Percentiles rank a stretch among this genome's conserved stretches.
These are phyloP conservation scores for Albatrellus ellisii DNA, from an alignment of 768 basidiomycete species.

Conservation along the genomic window DNA sequence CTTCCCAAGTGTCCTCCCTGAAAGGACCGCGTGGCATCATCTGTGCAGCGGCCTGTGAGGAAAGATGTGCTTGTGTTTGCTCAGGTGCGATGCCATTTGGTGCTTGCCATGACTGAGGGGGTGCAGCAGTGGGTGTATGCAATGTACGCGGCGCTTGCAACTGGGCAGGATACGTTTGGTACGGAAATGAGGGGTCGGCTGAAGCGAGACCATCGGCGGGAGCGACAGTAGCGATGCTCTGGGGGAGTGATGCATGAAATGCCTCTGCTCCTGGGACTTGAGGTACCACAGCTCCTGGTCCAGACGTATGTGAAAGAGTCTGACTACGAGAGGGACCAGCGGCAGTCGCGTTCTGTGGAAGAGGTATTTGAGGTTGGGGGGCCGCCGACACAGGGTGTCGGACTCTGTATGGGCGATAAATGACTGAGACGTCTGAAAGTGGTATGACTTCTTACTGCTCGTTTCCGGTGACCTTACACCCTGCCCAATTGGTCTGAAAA, in stretches of 20 bases:
- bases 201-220: conserved; percentile 15
- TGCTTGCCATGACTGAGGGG: conserved; percentile 55
- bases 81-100: conserved; percentile 48
- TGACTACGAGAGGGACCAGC: conserved; percentile 11
- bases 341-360: conserved; percentile 4
- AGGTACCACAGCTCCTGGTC: conserved; percentile 10
- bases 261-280: conserved; percentile 9
- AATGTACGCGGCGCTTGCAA: conserved; percentile 29
- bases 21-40: conserved; percentile 15
- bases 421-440: conserved; percentile 13
- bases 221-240: conserved; percentile 11
- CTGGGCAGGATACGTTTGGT: conserved; percentile 24
- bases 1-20: conserved; percentile 33
- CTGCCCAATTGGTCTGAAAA: conserved; percentile 66
- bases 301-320: conserved; percentile 12
- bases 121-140: conserved; percentile 32
- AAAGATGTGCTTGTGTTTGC: conserved; percentile 43
- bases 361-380: conserved; percentile 5
- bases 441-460: conserved; percentile 68
- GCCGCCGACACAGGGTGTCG: conserved; percentile 2
- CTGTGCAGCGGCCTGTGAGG: conserved; percentile 20
- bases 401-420: neutral
- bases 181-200: conserved; percentile 15
- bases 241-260: conserved; percentile 8
- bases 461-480: conserved; percentile 65